phyloP scores from a whole-genome alignment of 2,329 filamentous ascomycete species.

The Tolypocladium nubicola region DNA sequence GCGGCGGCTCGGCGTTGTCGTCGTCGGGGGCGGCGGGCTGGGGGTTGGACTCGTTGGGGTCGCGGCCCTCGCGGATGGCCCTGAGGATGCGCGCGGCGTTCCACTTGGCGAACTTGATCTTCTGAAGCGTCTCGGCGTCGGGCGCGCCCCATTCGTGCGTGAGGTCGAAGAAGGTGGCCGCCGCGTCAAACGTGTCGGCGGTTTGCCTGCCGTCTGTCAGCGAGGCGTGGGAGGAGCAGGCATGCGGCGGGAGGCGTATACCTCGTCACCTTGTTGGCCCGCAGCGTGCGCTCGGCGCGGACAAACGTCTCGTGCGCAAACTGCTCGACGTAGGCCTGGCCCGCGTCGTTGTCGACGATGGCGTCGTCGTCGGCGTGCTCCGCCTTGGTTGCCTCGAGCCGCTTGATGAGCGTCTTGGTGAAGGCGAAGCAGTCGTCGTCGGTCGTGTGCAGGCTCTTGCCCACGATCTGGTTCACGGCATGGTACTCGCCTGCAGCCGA shows the following conservation, averaged over 20 bases:
- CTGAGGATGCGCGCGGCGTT: constrained; percentile 85
- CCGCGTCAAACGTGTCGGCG: constrained; percentile 85
- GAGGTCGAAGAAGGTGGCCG: constrained; percentile 84
- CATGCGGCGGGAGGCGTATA: constrained; percentile 21
- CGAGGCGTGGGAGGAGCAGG: neutral
- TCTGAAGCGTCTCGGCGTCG: constrained; percentile 67
- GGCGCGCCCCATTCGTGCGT: constrained; percentile 71
- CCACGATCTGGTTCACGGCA: constrained; percentile 85
- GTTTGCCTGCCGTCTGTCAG: constrained; percentile 54
- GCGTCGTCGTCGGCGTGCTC: constrained; percentile 71
- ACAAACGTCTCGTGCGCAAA: constrained; percentile 85
- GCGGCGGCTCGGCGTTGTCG: constrained; percentile 26
- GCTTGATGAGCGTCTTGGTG: constrained; percentile 80
- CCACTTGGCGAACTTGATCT: constrained; percentile 95
- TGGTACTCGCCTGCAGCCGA: constrained; percentile 64
- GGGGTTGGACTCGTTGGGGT: constrained; percentile 88
- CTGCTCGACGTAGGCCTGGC: constrained; percentile 86
- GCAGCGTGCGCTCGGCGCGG: constrained; percentile 71
- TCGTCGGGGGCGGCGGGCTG: constrained; percentile 35
- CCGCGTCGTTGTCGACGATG: constrained; percentile 73
- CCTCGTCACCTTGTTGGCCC: constrained; percentile 75
- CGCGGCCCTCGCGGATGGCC: constrained; percentile 80
- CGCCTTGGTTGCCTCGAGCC: constrained; percentile 54
- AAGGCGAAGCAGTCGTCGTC: constrained; percentile 72
- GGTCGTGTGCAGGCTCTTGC: constrained; percentile 64